Evolutionary conservation across 2,329 filamentous ascomycete genomes (phyloP), one percentile per base, ranked within the genome.

Genomic region (Colletotrichum sp.): DNA sequence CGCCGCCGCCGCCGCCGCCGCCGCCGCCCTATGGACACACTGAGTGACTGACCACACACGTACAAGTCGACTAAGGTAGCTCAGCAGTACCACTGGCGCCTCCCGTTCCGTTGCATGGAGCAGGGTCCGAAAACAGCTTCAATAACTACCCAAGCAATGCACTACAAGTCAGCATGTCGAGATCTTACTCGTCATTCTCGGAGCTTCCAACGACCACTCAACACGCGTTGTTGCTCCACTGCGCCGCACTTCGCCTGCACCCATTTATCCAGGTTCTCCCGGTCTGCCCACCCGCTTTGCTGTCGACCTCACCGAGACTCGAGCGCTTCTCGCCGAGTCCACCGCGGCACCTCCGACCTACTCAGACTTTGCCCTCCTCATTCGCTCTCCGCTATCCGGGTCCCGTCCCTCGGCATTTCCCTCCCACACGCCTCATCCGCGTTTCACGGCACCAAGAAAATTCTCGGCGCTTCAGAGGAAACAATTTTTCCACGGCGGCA

Each of bases 301-400:
- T 15, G 44, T 63, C 59, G 10, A 26, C 60, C 44, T 21, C 32
- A 36, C 15, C 44, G 26, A 16, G 24, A 28, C 65, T 55, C 52
- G 32, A 67, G 49, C 70, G 18, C 32, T 36, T 65, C 71, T 74
- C 39, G 67, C 72, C 72, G 72, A 55, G 34, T 24, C 67, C 55
- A 69, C 66, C 49, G 72, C 12, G 18, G 55, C 36, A 5, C 26
- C 55, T 55, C 39, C 30, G 36, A 30, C 16, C 16, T 52, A 21
- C n/a, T 21, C 44, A 21, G 10, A 52, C 44, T 52, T 12, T 62
- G 55, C 15, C 15, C 24, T 63, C 69, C 30, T 28, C 39, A 52
- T 62, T 72, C 49, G 49, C 62, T 34, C 69, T 64, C 69, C 73
- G 73, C 71, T 39, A 32, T 59, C 69, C 62, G 72, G 32, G 36